A percentile compares a stretch with the other conserved stretches of the same genome.
Conservation (phyloP, 495 filamentous ascomycete species). For the Aspergillus sclerotiicarbonarius region DNA sequence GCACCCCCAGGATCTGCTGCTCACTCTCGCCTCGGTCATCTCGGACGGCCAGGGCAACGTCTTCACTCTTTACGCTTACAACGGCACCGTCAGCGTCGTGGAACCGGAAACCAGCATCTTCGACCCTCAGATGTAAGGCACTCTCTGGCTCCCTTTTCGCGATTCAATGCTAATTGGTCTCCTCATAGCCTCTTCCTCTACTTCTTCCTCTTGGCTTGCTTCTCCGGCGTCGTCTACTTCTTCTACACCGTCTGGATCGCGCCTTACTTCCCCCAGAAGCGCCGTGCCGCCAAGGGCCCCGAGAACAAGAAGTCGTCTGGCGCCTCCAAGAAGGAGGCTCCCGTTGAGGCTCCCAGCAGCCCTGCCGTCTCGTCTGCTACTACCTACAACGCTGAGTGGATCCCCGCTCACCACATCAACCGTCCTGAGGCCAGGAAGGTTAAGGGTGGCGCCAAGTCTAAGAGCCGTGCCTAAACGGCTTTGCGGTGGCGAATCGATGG, state of each 20-base stretch:
- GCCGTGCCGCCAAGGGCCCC: conserved; percentile 61
- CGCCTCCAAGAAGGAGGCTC: conserved; percentile 62
- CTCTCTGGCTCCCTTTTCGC: neutral
- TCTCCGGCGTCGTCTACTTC: conserved; percentile 82
- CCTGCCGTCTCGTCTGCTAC: conserved; percentile 68
- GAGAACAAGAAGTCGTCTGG: conserved; percentile 57
- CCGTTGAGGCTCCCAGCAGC: conserved; percentile 66
- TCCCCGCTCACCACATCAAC: conserved; percentile 87
- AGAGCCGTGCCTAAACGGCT: conserved; percentile 44
- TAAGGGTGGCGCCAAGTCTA: conserved; percentile 64
- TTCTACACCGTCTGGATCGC: conserved; percentile 98
- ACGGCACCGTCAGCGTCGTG: conserved; percentile 84
- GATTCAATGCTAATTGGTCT: conserved; percentile 2
- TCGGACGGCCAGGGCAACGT: conserved; percentile 61
- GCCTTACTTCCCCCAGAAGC: conserved; percentile 91
- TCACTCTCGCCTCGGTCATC: conserved; percentile 74
- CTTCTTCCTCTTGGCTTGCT: conserved; percentile 77
- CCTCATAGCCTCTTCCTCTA: conserved; percentile 86
- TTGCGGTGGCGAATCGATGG: neutral
- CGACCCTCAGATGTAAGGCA: conserved; percentile 87
- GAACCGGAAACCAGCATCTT: conserved; percentile 91
- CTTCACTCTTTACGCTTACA: conserved; percentile 78
- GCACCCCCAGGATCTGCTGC: conserved; percentile 82
- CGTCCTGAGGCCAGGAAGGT: conserved; percentile 77
- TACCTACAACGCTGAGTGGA: conserved; percentile 94